Base-by-base conservation (phyloP, 1,139 yeast species). In the Lodderomyces theae region DNA sequence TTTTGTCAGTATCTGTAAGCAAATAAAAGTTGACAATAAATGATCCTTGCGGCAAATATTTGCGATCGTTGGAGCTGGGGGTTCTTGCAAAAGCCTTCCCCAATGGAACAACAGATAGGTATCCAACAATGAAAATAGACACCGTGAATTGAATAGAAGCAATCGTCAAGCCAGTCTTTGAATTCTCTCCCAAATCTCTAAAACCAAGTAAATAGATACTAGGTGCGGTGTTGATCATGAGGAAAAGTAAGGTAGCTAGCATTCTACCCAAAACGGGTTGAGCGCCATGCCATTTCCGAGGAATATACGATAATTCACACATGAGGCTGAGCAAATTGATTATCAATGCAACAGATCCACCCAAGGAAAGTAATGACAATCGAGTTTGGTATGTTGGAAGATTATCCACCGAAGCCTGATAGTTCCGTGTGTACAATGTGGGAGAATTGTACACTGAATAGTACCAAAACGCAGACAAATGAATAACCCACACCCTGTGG, bases 401-500 rank as follows among this genome's bases (percentile, higher is more conserved):
- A 49, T 74, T 78, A 50, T 79, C 70, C 28, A 62, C 44, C 0
- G 60, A 51, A 28, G 69, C 73, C 24, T 59, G 62, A 48, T 79
- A 80, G 38, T 68, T 56, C n/a, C 53, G 51, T 0, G 83, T 79
- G 53, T 77, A 80, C 24, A 80, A 57, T 0, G 81, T 69, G 4
- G 79, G 76, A 1, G 81, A 64, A 51, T 80, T 79, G 49, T 66
- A 71, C 38, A 75, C 53, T 0, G 82, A 77, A 51, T 72, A 80
- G 40, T 75, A 72, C 86, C 86, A 80, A 50, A 79, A 80, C 43
- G 74, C 60, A 0, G 79, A 64, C 22, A 79, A 55, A 51, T 81
- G 87, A 40, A 80, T 73, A 34, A 77, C 73, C 82, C 84, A 79
- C 23, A 81, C 74, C 46, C 87, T 58, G 54, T 75, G 79, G 55